phyloP scores from a whole-genome alignment of 75 land plant species.

The Adiantum capillusveneris region DNA sequence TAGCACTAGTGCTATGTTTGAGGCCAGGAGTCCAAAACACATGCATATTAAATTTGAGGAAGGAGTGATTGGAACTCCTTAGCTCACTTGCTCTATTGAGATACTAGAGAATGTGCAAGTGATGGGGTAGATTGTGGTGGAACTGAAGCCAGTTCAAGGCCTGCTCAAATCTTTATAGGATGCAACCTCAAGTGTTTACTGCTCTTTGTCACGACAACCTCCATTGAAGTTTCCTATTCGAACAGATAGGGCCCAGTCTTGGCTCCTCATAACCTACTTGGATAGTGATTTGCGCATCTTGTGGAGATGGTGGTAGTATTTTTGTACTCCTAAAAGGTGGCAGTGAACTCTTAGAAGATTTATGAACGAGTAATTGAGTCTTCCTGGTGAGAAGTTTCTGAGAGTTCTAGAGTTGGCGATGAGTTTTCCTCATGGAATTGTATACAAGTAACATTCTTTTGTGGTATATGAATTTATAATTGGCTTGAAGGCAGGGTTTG shows the following conservation, averaged over 20 bases:
- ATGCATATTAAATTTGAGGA: constrained; percentile 88
- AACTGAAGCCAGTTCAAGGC: constrained; percentile 59
- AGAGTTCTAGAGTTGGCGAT: no score
- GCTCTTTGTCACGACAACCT: constrained; percentile 63
- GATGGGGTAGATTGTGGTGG: constrained; percentile 74
- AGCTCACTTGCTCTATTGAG: constrained; percentile 72
- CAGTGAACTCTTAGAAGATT: constrained; percentile 32
- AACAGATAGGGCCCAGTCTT: constrained; percentile 57
- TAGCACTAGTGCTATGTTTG: constrained; percentile 76
- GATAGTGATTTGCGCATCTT: constrained; percentile 78
- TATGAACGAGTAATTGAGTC: not conserved
- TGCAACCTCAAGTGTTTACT: constrained; percentile 75
- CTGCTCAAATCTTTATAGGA: constrained; percentile 59
- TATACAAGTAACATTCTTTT: no score
- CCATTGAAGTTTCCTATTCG: constrained; percentile 76
- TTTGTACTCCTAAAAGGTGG: constrained; percentile 87
- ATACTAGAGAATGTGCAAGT: constrained; percentile 72
- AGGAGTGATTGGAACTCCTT: constrained; percentile 77
- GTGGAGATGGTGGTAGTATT: constrained; percentile 85
- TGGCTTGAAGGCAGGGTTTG: no score
- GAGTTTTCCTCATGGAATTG: no score
- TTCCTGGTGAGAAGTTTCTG: no score
- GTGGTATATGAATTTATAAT: no score
- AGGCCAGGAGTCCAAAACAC: constrained; percentile 82
- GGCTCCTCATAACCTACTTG: constrained; percentile 86